phyloP scores from a whole-genome alignment of 2,329 filamentous ascomycete genomes.

The Penicillium palitans region DNA sequence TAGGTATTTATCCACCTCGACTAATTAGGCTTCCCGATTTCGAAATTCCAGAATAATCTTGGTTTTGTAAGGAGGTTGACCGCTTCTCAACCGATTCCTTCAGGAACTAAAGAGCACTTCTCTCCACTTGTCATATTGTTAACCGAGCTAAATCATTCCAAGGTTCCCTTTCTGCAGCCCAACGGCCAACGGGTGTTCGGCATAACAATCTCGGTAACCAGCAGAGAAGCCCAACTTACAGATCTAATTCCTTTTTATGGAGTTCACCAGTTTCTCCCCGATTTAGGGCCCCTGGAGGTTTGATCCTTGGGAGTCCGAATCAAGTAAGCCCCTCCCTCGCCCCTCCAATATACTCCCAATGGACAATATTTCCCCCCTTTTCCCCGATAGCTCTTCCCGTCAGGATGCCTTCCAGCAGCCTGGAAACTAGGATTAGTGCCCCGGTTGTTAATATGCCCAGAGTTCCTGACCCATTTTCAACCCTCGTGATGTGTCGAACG shows the following conservation, averaged over 20 bases:
- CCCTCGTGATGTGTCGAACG: constrained; percentile 34
- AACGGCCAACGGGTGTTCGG: constrained; percentile 19
- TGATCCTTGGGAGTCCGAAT: neutral
- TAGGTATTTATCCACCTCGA: neutral
- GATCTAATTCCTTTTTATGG: constrained; percentile 22
- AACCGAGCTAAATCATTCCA: constrained; percentile 9
- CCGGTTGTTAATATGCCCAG: constrained; percentile 18
- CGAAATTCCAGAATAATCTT: constrained; percentile 11
- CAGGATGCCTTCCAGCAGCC: constrained; percentile 15
- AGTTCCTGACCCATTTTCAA: constrained; percentile 13
- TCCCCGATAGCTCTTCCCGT: constrained; percentile 12
- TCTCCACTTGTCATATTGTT: constrained; percentile 13
- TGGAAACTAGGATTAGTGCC: constrained; percentile 16
- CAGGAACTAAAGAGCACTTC: constrained; percentile 8
- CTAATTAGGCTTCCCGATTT: neutral
- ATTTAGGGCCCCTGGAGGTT: constrained; percentile 9
- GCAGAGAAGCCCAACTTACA: constrained; percentile 7
- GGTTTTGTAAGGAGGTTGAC: constrained; percentile 8
- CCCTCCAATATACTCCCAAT: constrained; percentile 7
- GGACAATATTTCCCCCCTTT: constrained; percentile 22
- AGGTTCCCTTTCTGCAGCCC: constrained; percentile 10
- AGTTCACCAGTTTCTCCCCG: constrained; percentile 16
- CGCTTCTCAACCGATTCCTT: constrained; percentile 24
- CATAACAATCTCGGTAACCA: constrained; percentile 14
- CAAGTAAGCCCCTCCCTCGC: neutral